A percentile compares a stretch with the other conserved stretches of the same genome.
Evolutionary conservation across 106 monocot species (phyloP).

Genomic region (Vanilla planifolia): DNA sequence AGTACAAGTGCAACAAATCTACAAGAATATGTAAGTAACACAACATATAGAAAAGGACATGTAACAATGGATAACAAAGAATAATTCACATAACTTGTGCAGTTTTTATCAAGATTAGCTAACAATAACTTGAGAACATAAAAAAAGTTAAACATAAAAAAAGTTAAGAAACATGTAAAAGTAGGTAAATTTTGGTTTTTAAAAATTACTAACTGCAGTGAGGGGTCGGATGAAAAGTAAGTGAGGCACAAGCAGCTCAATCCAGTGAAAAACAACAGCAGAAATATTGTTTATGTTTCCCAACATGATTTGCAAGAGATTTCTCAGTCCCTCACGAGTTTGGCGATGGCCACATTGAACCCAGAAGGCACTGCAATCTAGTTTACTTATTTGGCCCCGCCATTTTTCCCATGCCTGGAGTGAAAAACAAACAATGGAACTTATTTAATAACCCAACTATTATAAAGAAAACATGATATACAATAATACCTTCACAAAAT

Average conservation of each 20-base stretch:
- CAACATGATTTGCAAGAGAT: constrained; percentile 81
- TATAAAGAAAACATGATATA: constrained; percentile 8
- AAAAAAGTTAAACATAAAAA: too few relatives aligned
- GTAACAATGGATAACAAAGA: too few relatives aligned
- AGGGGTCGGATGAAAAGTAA: constrained; percentile 75
- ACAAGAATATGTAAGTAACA: too few relatives aligned
- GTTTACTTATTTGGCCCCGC: constrained; percentile 71
- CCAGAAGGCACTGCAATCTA: constrained; percentile 91
- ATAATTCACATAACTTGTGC: too few relatives aligned
- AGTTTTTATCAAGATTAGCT: too few relatives aligned
- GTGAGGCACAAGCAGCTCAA: constrained; percentile 84
- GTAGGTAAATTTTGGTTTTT: too few relatives aligned
- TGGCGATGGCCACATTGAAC: constrained; percentile 71
- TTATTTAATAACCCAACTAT: neutral
- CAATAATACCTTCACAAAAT: constrained; percentile 78
- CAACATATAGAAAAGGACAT: too few relatives aligned
- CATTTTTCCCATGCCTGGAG: constrained; percentile 92
- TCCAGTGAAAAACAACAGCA: constrained; percentile 63
- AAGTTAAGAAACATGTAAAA: too few relatives aligned
- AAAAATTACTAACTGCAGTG: constrained; percentile 43
- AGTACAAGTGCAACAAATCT: too few relatives aligned
- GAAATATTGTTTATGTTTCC: constrained; percentile 60
- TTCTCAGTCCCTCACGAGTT: constrained; percentile 77
- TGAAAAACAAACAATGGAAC: constrained; percentile 8
- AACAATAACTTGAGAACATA: too few relatives aligned